Evolutionary conservation across 768 basidiomycete genomes (phyloP).

Genomic region (Agrocybe pediades): DNA sequence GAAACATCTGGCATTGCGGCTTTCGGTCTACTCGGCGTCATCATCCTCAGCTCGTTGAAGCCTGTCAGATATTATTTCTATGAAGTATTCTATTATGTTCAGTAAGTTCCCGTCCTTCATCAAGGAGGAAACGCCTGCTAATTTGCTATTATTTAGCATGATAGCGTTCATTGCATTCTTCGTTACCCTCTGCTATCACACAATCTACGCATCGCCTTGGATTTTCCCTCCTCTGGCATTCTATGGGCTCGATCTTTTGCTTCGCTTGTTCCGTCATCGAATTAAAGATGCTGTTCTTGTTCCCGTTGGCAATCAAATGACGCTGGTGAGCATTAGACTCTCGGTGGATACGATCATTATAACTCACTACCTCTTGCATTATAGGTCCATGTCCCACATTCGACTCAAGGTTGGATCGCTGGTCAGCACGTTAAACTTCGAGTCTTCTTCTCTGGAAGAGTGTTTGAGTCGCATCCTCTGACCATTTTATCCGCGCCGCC

Average conservation of each 20-base stretch:
- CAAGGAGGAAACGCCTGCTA: neutral
- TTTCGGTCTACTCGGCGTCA: constrained; percentile 58
- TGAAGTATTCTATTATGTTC: constrained; percentile 68
- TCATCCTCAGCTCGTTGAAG: constrained; percentile 67
- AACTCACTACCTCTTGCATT: constrained; percentile 29
- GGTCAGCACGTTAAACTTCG: constrained; percentile 81
- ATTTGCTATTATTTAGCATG: constrained; percentile 36
- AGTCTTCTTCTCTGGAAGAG: constrained; percentile 56
- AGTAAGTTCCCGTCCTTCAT: constrained; percentile 53
- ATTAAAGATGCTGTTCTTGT: constrained; percentile 77
- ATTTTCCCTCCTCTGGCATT: constrained; percentile 80
- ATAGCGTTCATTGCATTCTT: constrained; percentile 60
- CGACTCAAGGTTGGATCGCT: constrained; percentile 69
- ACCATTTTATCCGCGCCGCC: constrained; percentile 73
- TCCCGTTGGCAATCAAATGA: constrained; percentile 67
- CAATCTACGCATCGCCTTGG: constrained; percentile 80
- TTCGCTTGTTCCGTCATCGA: constrained; percentile 69
- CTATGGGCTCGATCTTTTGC: constrained; percentile 73
- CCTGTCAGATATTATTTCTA: constrained; percentile 66
- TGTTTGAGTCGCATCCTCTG: constrained; percentile 83
- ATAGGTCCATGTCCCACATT: constrained; percentile 56
- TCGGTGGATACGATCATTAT: constrained; percentile 35
- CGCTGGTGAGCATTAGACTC: constrained; percentile 51
- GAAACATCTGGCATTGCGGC: constrained; percentile 76
- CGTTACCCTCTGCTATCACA: constrained; percentile 82